Base-by-base conservation (phyloP, 495 filamentous ascomycete genomes). In the Lophiostoma macrostomum region DNA sequence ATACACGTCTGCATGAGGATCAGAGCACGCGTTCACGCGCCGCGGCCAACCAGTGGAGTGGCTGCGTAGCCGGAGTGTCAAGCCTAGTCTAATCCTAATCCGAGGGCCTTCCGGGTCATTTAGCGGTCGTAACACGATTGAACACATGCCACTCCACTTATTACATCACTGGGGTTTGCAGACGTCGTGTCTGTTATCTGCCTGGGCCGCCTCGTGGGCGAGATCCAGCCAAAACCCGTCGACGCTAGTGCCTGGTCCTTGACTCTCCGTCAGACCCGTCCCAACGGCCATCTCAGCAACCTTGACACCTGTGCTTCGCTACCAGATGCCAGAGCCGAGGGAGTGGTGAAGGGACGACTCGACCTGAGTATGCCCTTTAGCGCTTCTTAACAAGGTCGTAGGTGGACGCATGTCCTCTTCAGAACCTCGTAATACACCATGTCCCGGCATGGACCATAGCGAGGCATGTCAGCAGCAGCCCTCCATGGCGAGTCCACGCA, bases 11-110 rank as follows among this genome's bases (percentile, higher is more conserved):
- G 50, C 52, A 55, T 55, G 18, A 43, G 29, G 25, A 54, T 36
- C 42, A 28, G 41, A 41, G 27, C 32, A 55, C 52, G 52, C 52
- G 42, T 36, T 45, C 32, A 31, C 52, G 43, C 52, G 52, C 43
- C 32, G n/a, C n/a, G 27, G 12, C 46, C 27, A 41, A 31, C 43
- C 41, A 48, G 42, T 47, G 20, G 50, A 55, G 52, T 55, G 52
- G 52, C 52, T 55, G 52, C 52, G 42, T 55, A 20, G 43, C 52
- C 52, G 52, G 50, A 43, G 42, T 39, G 5, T 55, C 52, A 39
- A 47, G 52, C 52, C 52, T 48, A 55, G 52, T 41, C 52, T 55
- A 55, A 24, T 36, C 52, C 24, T 16, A 47, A 50, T 47, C 30
- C 6, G 35, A 34, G 14, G 4, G n/a, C 34, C 16, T 32, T 38